Evolutionary conservation across 768 basidiomycete genomes (phyloP).

Genomic region (Ephemerocybe angulata): DNA sequence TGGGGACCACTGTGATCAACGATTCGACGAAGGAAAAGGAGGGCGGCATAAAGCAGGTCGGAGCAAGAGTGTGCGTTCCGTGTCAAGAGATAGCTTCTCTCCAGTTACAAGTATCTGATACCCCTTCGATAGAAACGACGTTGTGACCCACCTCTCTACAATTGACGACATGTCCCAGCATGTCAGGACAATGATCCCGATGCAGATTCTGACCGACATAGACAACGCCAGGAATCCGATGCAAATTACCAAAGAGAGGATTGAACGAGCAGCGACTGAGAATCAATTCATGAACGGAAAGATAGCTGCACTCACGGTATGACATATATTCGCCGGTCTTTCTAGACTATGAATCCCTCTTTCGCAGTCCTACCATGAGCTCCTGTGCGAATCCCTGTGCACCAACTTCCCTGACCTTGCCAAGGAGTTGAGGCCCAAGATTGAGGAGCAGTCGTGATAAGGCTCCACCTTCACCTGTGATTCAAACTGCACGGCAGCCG

Average conservation of each 20-base stretch:
- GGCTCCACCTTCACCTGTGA: constrained; percentile 4
- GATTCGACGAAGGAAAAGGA: constrained; percentile 79
- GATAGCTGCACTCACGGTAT: constrained; percentile 70
- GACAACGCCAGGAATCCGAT: constrained; percentile 80
- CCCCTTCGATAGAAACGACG: constrained; percentile 56
- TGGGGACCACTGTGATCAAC: constrained; percentile 79
- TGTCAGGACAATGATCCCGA: constrained; percentile 61
- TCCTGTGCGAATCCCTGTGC: constrained; percentile 65
- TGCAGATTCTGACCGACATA: constrained; percentile 74
- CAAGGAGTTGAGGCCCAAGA: constrained; percentile 17
- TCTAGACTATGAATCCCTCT: constrained; percentile 7
- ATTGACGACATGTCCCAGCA: constrained; percentile 68
- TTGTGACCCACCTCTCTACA: constrained; percentile 59
- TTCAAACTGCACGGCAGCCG: not conserved
- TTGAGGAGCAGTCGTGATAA: constrained; percentile 3
- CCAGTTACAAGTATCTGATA: constrained; percentile 6
- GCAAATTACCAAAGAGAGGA: constrained; percentile 72
- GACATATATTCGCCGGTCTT: constrained; percentile 15
- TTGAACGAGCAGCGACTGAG: constrained; percentile 82
- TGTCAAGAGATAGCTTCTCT: not conserved
- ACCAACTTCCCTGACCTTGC: constrained; percentile 72
- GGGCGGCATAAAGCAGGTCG: constrained; percentile 71
- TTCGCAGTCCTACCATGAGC: constrained; percentile 63
- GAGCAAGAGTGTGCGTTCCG: constrained; percentile 62
- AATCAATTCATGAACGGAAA: constrained; percentile 93